These are phyloP conservation scores for Solanum dulcamara DNA, from an alignment of 257 asterid species.

Conservation along the genomic window DNA sequence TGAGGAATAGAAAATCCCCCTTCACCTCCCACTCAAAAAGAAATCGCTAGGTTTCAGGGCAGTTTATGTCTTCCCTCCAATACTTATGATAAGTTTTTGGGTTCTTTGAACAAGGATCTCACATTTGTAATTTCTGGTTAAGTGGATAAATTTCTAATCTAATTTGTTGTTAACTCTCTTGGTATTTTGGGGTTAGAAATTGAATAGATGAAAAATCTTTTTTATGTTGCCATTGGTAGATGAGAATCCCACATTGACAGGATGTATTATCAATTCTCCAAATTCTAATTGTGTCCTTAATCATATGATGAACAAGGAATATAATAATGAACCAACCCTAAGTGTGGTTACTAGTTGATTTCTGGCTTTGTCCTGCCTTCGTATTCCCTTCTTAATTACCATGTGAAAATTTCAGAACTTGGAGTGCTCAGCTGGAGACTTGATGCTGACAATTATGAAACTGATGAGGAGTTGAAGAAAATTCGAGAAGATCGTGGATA, in stretches of 20 bases:
- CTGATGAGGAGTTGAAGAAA: slow-evolving; percentile 77
- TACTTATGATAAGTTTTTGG: not conserved
- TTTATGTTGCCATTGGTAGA: not conserved
- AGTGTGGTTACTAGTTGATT: not conserved
- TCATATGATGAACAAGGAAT: not conserved
- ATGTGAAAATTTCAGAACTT: slow-evolving; percentile 40
- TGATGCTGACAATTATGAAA: slow-evolving; percentile 87
- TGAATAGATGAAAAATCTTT: not conserved
- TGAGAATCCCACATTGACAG: not conserved
- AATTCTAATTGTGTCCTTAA: not conserved
- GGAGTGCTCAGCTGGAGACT: slow-evolving; percentile 94
- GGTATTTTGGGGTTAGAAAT: not conserved
- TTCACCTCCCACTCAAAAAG: not conserved
- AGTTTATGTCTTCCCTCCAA: not conserved
- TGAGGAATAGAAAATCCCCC: not conserved
- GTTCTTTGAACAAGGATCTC: not conserved
- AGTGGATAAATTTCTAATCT: not conserved
- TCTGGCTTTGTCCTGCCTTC: not conserved
- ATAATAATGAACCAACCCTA: not conserved
- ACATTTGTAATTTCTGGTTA: not conserved
- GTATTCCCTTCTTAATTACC: not conserved
- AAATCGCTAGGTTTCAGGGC: not conserved
- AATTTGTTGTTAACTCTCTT: not conserved
- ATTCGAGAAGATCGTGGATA: slow-evolving; percentile 83
- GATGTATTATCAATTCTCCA: not conserved